Evolutionary conservation across 163 green algal genomes (phyloP).

Genomic region (Chloromonas sp.): DNA sequence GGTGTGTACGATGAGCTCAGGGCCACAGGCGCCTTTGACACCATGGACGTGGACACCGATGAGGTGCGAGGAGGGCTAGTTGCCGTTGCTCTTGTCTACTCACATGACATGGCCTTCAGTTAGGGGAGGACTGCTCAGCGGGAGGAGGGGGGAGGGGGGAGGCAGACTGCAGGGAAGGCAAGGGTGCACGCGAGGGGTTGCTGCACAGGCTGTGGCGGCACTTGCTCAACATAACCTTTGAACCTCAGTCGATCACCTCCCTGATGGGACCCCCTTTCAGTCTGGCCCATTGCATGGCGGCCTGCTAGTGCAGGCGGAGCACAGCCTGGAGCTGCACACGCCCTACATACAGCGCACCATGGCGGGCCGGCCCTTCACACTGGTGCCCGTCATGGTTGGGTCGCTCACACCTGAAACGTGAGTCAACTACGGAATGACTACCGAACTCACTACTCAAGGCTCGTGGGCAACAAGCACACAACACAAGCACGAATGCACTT

Average conservation of each 20-base stretch:
- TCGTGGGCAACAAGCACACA: too few relatives aligned
- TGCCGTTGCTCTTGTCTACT: background rate
- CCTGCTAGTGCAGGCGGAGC: slow-evolving; percentile 67
- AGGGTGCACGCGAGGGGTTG: background rate
- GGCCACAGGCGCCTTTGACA: slow-evolving; percentile 72
- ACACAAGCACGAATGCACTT: too few relatives aligned
- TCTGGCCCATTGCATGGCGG: background rate
- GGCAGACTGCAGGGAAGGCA: background rate
- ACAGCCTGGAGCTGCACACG: slow-evolving; percentile 93
- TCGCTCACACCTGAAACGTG: slow-evolving; percentile 55
- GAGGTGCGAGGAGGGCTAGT: slow-evolving; percentile 48
- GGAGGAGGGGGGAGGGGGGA: background rate
- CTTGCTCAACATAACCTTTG: background rate
- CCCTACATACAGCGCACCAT: slow-evolving; percentile 76
- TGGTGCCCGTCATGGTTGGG: slow-evolving; percentile 95
- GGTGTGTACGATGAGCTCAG: slow-evolving; percentile 63
- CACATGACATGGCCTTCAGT: background rate
- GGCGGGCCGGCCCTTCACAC: slow-evolving; percentile 40
- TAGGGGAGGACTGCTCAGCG: background rate
- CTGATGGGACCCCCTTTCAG: too few relatives aligned
- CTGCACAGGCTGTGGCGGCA: background rate
- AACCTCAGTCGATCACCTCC: too few relatives aligned
- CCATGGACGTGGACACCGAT: slow-evolving; percentile 67
- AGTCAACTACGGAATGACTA: background rate
- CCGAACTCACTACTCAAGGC: too few relatives aligned